phyloP scores from a whole-genome alignment of 2,329 filamentous ascomycete genomes.

The Fusarium camptoceras region DNA sequence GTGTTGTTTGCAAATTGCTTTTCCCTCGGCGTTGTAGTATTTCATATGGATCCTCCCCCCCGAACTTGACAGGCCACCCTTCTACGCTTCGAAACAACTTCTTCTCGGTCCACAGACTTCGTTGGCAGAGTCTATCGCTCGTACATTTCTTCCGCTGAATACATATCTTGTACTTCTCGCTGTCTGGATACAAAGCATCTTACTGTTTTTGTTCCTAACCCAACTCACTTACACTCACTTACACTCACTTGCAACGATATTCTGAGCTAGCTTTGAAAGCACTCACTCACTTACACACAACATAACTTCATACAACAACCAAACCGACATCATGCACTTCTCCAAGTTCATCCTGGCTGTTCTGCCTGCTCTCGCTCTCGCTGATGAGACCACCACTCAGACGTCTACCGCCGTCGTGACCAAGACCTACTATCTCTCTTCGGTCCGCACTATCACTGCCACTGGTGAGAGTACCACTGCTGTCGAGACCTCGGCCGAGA shows the following conservation, averaged over 20 bases:
- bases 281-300: slow-evolving; percentile 36
- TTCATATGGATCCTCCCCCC: slow-evolving; percentile 41
- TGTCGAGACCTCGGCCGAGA: slow-evolving; percentile 37
- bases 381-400: slow-evolving; percentile 57
- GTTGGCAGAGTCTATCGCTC: slow-evolving; percentile 66
- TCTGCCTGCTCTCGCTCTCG: slow-evolving; percentile 66
- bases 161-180: slow-evolving; percentile 32
- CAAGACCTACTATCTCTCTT: slow-evolving; percentile 64
- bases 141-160: slow-evolving; percentile 40
- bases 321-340: slow-evolving; percentile 53
- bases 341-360: slow-evolving; percentile 60
- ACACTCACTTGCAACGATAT: slow-evolving; percentile 39
- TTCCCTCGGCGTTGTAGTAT: slow-evolving; percentile 33
- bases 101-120: slow-evolving; percentile 56
- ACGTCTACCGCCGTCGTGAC: slow-evolving; percentile 65
- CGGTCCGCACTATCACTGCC: slow-evolving; percentile 56
- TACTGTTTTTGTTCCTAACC: slow-evolving; percentile 25
- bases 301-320: slow-evolving; percentile 16
- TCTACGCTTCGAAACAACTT: slow-evolving; percentile 40
- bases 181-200: slow-evolving; percentile 48
- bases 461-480: slow-evolving; percentile 49
- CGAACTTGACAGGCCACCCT: slow-evolving; percentile 31
- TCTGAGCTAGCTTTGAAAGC: slow-evolving; percentile 38
- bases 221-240: slow-evolving; percentile 37
- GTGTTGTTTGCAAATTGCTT: slow-evolving; percentile 28